Conservation (phyloP, 192 early-diverging fungal genomes). For the Linnemannia hyalina region DNA sequence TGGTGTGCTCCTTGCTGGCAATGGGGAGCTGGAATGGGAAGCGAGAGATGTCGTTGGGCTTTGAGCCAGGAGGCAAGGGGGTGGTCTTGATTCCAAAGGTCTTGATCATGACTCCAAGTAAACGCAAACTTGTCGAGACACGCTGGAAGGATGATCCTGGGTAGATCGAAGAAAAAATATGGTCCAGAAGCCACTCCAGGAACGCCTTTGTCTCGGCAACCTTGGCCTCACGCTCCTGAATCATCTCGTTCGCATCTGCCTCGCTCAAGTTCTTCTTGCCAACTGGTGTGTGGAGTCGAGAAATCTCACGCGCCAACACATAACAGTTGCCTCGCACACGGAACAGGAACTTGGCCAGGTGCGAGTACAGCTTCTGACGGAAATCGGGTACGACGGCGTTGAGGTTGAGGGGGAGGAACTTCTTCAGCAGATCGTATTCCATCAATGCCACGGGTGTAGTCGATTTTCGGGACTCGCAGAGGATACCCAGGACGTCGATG, state of each 20-base stretch:
- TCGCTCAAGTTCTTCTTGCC: constrained; percentile 30
- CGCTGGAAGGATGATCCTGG: constrained; percentile 83
- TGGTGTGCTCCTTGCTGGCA: constrained; percentile 58
- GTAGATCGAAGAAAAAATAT: constrained; percentile 71
- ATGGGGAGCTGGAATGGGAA: constrained; percentile 71
- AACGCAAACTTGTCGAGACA: constrained; percentile 68
- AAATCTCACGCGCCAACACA: constrained; percentile 52
- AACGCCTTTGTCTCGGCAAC: constrained; percentile 67
- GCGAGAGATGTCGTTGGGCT: constrained; percentile 51
- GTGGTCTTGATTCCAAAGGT: constrained; percentile 65
- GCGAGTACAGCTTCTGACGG: constrained; percentile 78
- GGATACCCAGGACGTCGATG: constrained; percentile 81
- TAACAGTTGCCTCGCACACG: constrained; percentile 70
- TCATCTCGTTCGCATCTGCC: constrained; percentile 17
- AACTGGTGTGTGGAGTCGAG: constrained; percentile 25
- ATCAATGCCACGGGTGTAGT: constrained; percentile 69
- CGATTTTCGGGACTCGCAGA: constrained; percentile 84
- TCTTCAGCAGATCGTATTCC: constrained; percentile 76
- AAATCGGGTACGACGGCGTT: constrained; percentile 85
- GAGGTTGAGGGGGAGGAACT: constrained; percentile 77
- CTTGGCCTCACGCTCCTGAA: constrained; percentile 39
- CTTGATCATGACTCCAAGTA: constrained; percentile 66
- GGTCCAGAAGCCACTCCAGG: constrained; percentile 72
- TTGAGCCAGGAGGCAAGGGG: constrained; percentile 61
- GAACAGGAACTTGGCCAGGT: constrained; percentile 70